phyloP scores from a whole-genome alignment of 2,329 filamentous ascomycete species.

The Sporothrix mexicana region DNA sequence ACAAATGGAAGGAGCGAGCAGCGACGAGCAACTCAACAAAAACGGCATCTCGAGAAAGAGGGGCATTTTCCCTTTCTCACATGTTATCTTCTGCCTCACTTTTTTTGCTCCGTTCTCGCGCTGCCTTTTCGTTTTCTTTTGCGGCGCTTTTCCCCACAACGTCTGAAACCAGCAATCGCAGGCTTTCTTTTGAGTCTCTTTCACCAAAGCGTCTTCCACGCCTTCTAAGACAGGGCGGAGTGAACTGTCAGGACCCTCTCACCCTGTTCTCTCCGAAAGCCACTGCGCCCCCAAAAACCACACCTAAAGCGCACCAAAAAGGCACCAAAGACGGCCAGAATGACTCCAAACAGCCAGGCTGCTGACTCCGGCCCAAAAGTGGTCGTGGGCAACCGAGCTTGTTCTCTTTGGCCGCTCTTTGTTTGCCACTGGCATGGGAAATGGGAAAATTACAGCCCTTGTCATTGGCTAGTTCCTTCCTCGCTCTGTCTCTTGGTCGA shows the following conservation, averaged over 20 bases:
- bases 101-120: neutral
- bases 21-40: neutral
- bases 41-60: neutral
- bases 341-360: neutral
- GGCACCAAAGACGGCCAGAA: neutral
- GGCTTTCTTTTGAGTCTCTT: neutral
- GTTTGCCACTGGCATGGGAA: constrained; percentile 30
- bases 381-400: constrained; percentile 16
- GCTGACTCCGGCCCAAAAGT: constrained; percentile 30
- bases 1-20: neutral
- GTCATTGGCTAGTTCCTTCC: constrained; percentile 28
- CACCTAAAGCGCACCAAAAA: neutral
- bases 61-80: neutral
- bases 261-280: constrained; percentile 2
- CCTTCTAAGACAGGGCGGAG: neutral
- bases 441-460: constrained; percentile 15
- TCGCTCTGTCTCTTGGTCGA: constrained; percentile 17
- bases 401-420: constrained; percentile 25
- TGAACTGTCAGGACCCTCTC: constrained; percentile 23
- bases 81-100: neutral
- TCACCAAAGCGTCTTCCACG: neutral
- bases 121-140: constrained; percentile 6
- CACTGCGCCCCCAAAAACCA: constrained; percentile 5
- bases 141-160: constrained; percentile 2
- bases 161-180: neutral